Evolutionary conservation across 306 rosid species (phyloP), one percentile per base, ranked within the genome.

Genomic region (Trifolium dubium): DNA sequence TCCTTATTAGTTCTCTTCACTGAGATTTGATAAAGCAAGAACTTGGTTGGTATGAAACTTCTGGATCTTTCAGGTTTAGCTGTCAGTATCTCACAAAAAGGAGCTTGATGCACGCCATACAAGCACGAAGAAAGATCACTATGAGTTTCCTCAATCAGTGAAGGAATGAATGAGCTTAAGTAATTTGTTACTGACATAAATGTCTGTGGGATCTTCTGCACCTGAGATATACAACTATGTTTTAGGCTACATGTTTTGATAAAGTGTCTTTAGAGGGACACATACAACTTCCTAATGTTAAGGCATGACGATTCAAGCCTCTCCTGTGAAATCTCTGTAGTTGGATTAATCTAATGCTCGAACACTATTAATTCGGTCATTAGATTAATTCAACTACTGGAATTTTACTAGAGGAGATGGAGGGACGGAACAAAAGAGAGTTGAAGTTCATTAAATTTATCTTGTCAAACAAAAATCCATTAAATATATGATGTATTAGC

Each of bases 81-180:
- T 3, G 72, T 56, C 47, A 4, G 2, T 70, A 90, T 74, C 58
- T 67, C 82, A 60, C 81, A 59, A 5, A 19, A 10, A 2, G 87
- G 81, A 5, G 90, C 74, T 0, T 37, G 58, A 0, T 75, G 69
- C 60, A 82, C 75, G 1, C 49, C 29, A 11, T 14, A 35, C 56
- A 87, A 23, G 70, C 83, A 67, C 31, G 87, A 78, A 23, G 39
- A 59, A 39, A 89, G 47, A 10, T 85, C 92, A 60, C 83, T 77
- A 4, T 61, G 96, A 10, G 84, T 86, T 78, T 90, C 96, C 73
- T 86, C 88, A 28, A 85, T 60, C 49, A 90, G 69, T 67, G 89
- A 51, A 53, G 72, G 71, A 62, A 79, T 49, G 67, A 88, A 90
- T 4, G 88, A 85, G 11, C 47, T 51, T 85, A 63, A 7, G 79